These are phyloP conservation scores for Candida hungchunana DNA, from an alignment of 805 yeast species.

Conservation along the genomic window DNA sequence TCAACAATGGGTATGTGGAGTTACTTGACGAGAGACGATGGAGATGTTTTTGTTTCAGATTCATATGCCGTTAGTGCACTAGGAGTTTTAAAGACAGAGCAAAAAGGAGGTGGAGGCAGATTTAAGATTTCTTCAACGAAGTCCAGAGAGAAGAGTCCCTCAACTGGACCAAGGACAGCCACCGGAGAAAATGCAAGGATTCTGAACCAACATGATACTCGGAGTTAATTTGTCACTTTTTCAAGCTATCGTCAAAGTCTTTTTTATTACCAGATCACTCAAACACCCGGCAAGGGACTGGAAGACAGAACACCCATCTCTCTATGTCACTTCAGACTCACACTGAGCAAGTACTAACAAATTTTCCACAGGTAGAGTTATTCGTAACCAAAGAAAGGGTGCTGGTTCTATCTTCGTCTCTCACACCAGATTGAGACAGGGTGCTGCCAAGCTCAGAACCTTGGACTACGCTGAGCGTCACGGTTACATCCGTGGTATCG, in stretches of 20 bases:
- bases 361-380: constrained; percentile 81
- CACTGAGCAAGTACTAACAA: constrained; percentile 17
- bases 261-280: too few species aligned
- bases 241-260: too few species aligned
- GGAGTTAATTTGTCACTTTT: too few species aligned
- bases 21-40: too few species aligned
- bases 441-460: constrained; percentile 99
- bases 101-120: neutral
- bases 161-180: neutral
- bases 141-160: neutral
- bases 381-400: constrained; percentile 99
- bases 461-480: constrained; percentile 99
- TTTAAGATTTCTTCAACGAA: neutral
- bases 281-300: too few species aligned
- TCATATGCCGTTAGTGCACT: too few species aligned
- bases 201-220: too few species aligned
- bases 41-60: too few species aligned
- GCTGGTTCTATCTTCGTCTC: constrained; percentile 99
- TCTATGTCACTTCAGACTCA: too few species aligned
- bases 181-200: neutral
- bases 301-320: too few species aligned
- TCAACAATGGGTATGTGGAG: constrained; percentile 30
- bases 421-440: constrained; percentile 99
- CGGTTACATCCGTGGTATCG: constrained; percentile 99
- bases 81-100: neutral